Conservation (phyloP, 192 early-diverging fungal species). For the Gryganskiella cystojenkinii region DNA sequence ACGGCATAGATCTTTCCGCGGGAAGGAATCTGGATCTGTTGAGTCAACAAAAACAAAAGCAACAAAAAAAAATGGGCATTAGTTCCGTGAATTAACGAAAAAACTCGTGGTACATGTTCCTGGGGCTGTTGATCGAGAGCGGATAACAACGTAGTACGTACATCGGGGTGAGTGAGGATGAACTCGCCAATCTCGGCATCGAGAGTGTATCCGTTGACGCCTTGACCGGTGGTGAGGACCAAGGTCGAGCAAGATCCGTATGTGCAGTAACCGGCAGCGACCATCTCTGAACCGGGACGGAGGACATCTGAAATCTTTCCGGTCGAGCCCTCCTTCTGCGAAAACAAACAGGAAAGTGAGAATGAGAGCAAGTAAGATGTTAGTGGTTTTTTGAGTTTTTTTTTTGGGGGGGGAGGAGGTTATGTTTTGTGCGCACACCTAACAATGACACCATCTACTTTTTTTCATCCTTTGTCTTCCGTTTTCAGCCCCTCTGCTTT, state of each 20-base stretch:
- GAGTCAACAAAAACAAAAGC: background rate
- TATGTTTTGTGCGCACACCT: background rate
- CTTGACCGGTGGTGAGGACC: slow-evolving; percentile 81
- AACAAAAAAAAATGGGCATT: slow-evolving; percentile 2
- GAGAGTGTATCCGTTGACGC: slow-evolving; percentile 96
- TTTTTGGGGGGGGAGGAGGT: background rate
- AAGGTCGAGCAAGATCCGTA: slow-evolving; percentile 92
- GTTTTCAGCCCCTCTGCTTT: too few species aligned
- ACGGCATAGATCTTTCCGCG: slow-evolving; percentile 98
- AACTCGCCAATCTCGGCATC: slow-evolving; percentile 97
- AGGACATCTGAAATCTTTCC: slow-evolving; percentile 81
- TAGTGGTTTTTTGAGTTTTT: background rate
- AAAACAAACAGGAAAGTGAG: background rate
- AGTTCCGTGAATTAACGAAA: background rate
- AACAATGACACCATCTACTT: too few species aligned
- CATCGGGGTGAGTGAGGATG: slow-evolving; percentile 95
- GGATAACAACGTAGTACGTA: slow-evolving; percentile 48
- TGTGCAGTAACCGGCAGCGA: slow-evolving; percentile 97
- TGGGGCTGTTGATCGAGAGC: background rate
- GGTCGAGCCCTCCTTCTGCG: slow-evolving; percentile 57
- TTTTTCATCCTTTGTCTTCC: too few species aligned
- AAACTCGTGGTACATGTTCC: slow-evolving; percentile 4
- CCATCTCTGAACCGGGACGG: slow-evolving; percentile 89
- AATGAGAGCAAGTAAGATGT: slow-evolving; percentile 1
- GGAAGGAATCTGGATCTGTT: slow-evolving; percentile 72